Evolutionary conservation across 1,139 yeast genomes (phyloP).

Genomic region (Saccharomyces uvarum): DNA sequence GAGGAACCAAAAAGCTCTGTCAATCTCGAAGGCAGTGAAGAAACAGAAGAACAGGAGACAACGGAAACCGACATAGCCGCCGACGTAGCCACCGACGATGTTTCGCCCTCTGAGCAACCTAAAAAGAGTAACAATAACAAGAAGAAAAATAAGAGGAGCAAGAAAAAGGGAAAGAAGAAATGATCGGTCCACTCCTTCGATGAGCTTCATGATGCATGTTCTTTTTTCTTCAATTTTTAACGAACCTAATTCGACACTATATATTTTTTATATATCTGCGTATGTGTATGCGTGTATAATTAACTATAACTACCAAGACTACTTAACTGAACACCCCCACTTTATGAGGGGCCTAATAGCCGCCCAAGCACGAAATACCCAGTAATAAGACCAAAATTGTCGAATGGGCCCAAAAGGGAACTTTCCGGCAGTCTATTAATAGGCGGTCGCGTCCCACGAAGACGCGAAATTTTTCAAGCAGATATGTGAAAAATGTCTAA

Average conservation of each 20-base stretch:
- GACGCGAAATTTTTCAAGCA: neutral
- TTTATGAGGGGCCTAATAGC: neutral
- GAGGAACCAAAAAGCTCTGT: neutral
- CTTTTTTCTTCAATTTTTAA: neutral
- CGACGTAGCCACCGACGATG: neutral
- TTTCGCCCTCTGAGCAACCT: neutral
- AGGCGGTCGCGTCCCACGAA: neutral
- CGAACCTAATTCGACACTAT: neutral
- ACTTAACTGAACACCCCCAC: neutral
- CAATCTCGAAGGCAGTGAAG: slow-evolving; percentile 1
- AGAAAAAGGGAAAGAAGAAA: slow-evolving; percentile 15
- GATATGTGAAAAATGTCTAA: neutral
- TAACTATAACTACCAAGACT: neutral
- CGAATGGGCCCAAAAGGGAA: neutral
- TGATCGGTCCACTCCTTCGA: neutral
- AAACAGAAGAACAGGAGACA: slow-evolving; percentile 4
- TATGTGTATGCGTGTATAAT: neutral
- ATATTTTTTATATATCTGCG: neutral
- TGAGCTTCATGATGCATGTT: neutral
- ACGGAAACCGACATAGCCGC: slow-evolving; percentile 1
- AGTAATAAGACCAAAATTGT: neutral
- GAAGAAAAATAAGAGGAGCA: slow-evolving; percentile 15
- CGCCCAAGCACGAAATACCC: neutral
- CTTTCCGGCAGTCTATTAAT: neutral
- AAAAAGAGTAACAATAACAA: slow-evolving; percentile 5